Percentiles rank a stretch among this genome's conserved stretches.
These are phyloP conservation scores for Xerocomus potaroensis DNA, from an alignment of 768 basidiomycete species.

Conservation along the genomic window DNA sequence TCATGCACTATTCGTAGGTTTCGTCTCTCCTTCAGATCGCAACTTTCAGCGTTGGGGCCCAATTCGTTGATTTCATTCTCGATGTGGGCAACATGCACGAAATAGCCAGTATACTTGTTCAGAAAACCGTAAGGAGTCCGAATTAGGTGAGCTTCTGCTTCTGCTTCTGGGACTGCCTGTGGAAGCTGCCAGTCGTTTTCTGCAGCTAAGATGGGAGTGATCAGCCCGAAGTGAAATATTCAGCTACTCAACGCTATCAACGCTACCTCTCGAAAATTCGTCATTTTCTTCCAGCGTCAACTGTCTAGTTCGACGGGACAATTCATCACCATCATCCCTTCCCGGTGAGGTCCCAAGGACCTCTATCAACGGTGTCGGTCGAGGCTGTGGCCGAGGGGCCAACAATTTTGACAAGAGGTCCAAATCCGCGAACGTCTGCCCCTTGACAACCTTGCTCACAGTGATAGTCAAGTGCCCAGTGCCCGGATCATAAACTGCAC, in stretches of 20 bases:
- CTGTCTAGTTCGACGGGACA: conserved; percentile 39
- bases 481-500: conserved; percentile 70
- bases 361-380: conserved; percentile 47
- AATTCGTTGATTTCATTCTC: conserved; percentile 85
- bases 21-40: conserved; percentile 47
- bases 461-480: conserved; percentile 76
- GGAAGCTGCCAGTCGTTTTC: conserved; percentile 77
- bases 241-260: conserved; percentile 18
- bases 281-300: conserved; percentile 50
- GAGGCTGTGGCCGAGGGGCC: conserved; percentile 50
- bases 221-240: conserved; percentile 7
- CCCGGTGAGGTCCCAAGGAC: conserved; percentile 38
- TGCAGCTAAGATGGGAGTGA: conserved; percentile 46
- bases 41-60: conserved; percentile 60
- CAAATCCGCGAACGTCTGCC: conserved; percentile 70
- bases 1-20: conserved; percentile 55
- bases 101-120: conserved; percentile 69
- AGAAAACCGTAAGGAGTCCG: conserved; percentile 72
- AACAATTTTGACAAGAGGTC: conserved; percentile 76
- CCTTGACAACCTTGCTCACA: conserved; percentile 61
- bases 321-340: conserved; percentile 34
- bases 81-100: conserved; percentile 63
- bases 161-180: conserved; percentile 50
- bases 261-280: conserved; percentile 55
- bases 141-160: conserved; percentile 34